Evolutionary conservation across 495 filamentous ascomycete genomes (phyloP).

Genomic region (Talaromyces ruber): DNA sequence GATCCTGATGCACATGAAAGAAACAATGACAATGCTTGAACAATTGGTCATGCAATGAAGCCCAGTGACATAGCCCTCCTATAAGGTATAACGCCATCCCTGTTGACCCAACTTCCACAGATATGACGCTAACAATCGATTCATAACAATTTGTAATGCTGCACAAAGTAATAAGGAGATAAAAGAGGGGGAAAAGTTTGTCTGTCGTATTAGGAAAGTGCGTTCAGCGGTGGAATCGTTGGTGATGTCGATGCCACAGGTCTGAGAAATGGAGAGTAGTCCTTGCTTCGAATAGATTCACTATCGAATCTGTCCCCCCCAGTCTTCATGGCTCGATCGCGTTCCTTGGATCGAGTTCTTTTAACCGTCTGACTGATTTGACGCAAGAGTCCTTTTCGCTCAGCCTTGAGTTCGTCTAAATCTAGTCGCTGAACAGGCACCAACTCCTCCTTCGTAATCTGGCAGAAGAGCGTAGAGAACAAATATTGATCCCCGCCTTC

Average conservation of each 20-base stretch:
- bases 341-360: constrained; percentile 38
- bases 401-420: constrained; percentile 40
- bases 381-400: constrained; percentile 40
- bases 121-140: neutral
- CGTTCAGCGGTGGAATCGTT: constrained; percentile 2
- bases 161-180: neutral
- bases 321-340: constrained; percentile 10
- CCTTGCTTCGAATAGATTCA: constrained; percentile 3
- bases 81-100: neutral
- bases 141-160: neutral
- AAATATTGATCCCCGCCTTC: constrained; percentile 81
- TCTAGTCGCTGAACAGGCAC: constrained; percentile 38
- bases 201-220: neutral
- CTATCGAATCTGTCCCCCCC: neutral
- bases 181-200: neutral
- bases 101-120: neutral
- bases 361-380: constrained; percentile 44
- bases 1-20: neutral
- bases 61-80: neutral
- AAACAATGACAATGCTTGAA: neutral
- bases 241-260: constrained; percentile 2
- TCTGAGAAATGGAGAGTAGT: constrained; percentile 2
- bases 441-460: constrained; percentile 59
- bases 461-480: constrained; percentile 90
- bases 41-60: neutral